phyloP scores from a whole-genome alignment of 108 stramenopile genomes.

The Pseudonitzschia delicatissima region DNA sequence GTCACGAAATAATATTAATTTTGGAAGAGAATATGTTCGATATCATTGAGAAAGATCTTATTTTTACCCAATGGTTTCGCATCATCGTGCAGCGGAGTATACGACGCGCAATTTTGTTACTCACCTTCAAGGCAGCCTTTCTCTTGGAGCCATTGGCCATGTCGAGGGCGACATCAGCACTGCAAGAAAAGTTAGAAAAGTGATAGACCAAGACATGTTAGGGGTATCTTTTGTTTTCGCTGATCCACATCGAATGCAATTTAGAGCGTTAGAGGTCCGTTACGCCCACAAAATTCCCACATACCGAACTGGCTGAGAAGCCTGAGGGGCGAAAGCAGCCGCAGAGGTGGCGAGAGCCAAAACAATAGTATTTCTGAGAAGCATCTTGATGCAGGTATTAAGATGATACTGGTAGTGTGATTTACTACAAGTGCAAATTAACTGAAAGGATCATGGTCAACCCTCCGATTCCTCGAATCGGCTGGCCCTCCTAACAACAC shows the following conservation, averaged over 20 bases:
- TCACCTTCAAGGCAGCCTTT: slow-evolving; percentile 66
- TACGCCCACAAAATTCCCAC: neutral
- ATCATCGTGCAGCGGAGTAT: neutral
- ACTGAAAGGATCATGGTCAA: too few species aligned
- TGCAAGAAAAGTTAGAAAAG: neutral
- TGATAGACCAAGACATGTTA: neutral
- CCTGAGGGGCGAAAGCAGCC: slow-evolving; percentile 28
- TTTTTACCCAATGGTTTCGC: neutral
- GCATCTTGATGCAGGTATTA: slow-evolving; percentile 14
- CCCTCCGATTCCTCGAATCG: too few species aligned
- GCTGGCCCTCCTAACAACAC: too few species aligned
- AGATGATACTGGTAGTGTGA: too few species aligned
- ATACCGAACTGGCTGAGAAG: slow-evolving; percentile 20
- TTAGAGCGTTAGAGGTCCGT: neutral
- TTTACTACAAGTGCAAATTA: too few species aligned
- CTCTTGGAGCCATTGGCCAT: slow-evolving; percentile 65
- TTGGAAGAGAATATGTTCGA: neutral
- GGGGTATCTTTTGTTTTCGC: neutral
- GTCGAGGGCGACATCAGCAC: slow-evolving; percentile 45
- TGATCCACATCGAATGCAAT: neutral
- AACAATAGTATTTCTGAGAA: slow-evolving; percentile 5
- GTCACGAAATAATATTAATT: too few species aligned
- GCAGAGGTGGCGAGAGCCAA: slow-evolving; percentile 26
- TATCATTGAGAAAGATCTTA: too few species aligned
- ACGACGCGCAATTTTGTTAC: neutral